Base-by-base conservation (phyloP, 371 early-diverging fungal species). In the Furculomyces boomerangus region DNA sequence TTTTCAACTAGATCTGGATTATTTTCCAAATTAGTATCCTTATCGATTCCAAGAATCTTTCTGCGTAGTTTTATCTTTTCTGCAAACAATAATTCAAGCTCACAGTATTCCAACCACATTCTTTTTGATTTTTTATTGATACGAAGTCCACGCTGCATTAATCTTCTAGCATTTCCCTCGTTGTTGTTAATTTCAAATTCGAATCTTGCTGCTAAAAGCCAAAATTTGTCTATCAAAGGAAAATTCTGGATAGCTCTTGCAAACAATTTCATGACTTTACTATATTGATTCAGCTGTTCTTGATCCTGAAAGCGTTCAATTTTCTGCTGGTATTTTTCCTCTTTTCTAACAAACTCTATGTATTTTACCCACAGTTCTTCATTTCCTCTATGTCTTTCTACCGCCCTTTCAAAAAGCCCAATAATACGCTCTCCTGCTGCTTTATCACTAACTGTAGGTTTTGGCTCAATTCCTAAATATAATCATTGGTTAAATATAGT, bases 51-150 rank as follows among this genome's bases (percentile, higher is more conserved):
- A n/a, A 92, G 74, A 5, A 96, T 65, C 48, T 80, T 73, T 56
- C 91, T 72, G 56, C 97, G 75, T 18, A 78, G 71, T 58, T 77
- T 79, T 58, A 94, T 77, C 67, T 89, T 89, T 60, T 85, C 88
- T 27, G 88, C 72, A 59, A 83, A 91, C n/a, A 87, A 65, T 24
- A 90, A 62, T 66, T 96, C 97, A 28, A 96, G 73, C 27, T 84
- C 79, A 63, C 91, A 90, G 64, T 93, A 96, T 67, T 90, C 90
- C 22, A 78, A 74, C 93, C 93, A 96, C 31, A 96, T 70, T 50
- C 60, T 63, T 58, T 74, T 64, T 49, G 73, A 66, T 29, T 80
- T 73, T 1, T 83, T 75, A 55, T 89, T 91, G 31, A 94, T 58
- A 24, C 94, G 81, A 46, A 96, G 59, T 0, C 79, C 91, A 10